phyloP scores from a whole-genome alignment of 192 early-diverging fungal species.

The Backusella luteola region DNA sequence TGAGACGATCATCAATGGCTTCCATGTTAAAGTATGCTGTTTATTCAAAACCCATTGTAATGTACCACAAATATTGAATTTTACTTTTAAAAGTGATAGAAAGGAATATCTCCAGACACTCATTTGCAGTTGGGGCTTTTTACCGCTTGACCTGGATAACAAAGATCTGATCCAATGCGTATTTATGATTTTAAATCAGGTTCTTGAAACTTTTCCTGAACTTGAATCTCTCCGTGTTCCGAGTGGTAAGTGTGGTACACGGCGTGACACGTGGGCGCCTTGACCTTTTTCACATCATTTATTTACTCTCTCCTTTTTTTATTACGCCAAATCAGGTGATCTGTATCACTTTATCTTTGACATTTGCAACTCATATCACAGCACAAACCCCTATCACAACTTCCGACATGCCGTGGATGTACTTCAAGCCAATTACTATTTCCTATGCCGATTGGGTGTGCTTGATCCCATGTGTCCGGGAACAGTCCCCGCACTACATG shows the following conservation, averaged over 20 bases:
- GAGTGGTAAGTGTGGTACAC: constrained; percentile 33
- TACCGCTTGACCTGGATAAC: constrained; percentile 59
- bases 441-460: constrained; percentile 63
- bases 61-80: neutral
- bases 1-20: constrained; percentile 6
- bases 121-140: constrained; percentile 69
- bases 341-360: constrained; percentile 8
- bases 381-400: constrained; percentile 89
- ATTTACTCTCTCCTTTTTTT: neutral
- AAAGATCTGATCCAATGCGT: constrained; percentile 68
- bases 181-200: constrained; percentile 67
- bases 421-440: constrained; percentile 83
- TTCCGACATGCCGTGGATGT: constrained; percentile 94
- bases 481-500: neutral
- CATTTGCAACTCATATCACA: constrained; percentile 50
- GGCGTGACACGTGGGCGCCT: constrained; percentile 15
- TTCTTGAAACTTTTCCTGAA: constrained; percentile 47
- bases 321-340: constrained; percentile 12
- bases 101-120: constrained; percentile 45
- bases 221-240: constrained; percentile 59
- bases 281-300: neutral
- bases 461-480: constrained; percentile 19
- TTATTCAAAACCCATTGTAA: neutral
- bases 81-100: constrained; percentile 34
- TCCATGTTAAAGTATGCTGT: constrained; percentile 16